These are phyloP conservation scores for Penicillium robsamsonii DNA, from an alignment of 495 filamentous ascomycete species.

Conservation along the genomic window DNA sequence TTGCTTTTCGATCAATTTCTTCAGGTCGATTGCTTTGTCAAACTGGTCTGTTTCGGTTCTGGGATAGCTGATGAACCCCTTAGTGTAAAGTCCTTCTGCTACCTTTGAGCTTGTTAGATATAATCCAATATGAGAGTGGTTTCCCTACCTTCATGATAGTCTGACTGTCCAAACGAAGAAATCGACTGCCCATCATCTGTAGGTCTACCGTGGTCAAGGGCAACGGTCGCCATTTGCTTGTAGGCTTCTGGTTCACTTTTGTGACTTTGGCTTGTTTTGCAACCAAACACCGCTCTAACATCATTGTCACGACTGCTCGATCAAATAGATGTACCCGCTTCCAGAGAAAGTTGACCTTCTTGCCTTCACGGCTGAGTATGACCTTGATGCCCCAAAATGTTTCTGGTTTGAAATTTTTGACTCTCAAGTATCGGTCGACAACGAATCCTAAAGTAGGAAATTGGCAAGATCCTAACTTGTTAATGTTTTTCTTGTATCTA, in stretches of 20 bases:
- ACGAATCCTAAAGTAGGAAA: slow-evolving; percentile 97
- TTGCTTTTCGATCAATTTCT: slow-evolving; percentile 79
- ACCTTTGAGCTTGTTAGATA: slow-evolving; percentile 36
- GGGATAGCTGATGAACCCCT: slow-evolving; percentile 95
- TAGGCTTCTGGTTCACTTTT: slow-evolving; percentile 84
- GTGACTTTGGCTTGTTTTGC: slow-evolving; percentile 77
- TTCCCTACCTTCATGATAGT: slow-evolving; percentile 69
- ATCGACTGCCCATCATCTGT: slow-evolving; percentile 91
- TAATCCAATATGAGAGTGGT: too few species aligned
- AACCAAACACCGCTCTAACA: slow-evolving; percentile 79
- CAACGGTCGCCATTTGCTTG: slow-evolving; percentile 89
- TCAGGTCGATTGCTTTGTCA: slow-evolving; percentile 84
- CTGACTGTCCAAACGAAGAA: slow-evolving; percentile 81
- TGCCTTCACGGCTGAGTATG: slow-evolving; percentile 69
- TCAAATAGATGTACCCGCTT: slow-evolving; percentile 82
- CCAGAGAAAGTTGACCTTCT: slow-evolving; percentile 86
- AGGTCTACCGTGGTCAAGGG: slow-evolving; percentile 96
- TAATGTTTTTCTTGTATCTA: slow-evolving; percentile 14
- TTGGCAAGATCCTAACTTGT: slow-evolving; percentile 79
- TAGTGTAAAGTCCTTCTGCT: slow-evolving; percentile 87
- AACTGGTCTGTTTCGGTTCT: slow-evolving; percentile 97
- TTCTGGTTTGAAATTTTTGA: slow-evolving; percentile 91
- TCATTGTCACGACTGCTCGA: slow-evolving; percentile 70
- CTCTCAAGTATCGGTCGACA: slow-evolving; percentile 89
- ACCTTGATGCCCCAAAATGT: slow-evolving; percentile 90